Percentiles rank a stretch among this genome's conserved stretches.
These are phyloP conservation scores for grape (Vitis vinifera) DNA, from an alignment of 164 flowering plant species.

Conservation along the genomic window ASM3070453v1 NC_081809.1:9998001-9998500, in stretches of 20 bases:
- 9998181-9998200: conserved; percentile 1
- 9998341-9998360: conserved; percentile 50
- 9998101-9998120: neutral
- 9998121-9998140: neutral
- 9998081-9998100: neutral
- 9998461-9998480: too few relatives aligned
- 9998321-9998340: conserved; percentile 61
- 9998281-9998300: conserved; percentile 76
- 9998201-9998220: conserved; percentile 66
- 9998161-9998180: neutral
- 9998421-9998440: too few relatives aligned
- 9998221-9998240: conserved; percentile 55
- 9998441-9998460: neutral
- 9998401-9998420: too few relatives aligned
- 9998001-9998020: neutral
- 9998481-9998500: too few relatives aligned
- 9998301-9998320: conserved; percentile 65
- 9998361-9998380: neutral
- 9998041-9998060: too few relatives aligned
- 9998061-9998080: too few relatives aligned
- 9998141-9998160: neutral
- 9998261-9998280: conserved; percentile 64
- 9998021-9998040: neutral
- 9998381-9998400: too few relatives aligned
- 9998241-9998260: conserved; percentile 50